Evolutionary conservation across 306 rosid genomes (phyloP), one percentile per base, ranked within the genome.

Genomic region (Prunus armeniaca): DNA sequence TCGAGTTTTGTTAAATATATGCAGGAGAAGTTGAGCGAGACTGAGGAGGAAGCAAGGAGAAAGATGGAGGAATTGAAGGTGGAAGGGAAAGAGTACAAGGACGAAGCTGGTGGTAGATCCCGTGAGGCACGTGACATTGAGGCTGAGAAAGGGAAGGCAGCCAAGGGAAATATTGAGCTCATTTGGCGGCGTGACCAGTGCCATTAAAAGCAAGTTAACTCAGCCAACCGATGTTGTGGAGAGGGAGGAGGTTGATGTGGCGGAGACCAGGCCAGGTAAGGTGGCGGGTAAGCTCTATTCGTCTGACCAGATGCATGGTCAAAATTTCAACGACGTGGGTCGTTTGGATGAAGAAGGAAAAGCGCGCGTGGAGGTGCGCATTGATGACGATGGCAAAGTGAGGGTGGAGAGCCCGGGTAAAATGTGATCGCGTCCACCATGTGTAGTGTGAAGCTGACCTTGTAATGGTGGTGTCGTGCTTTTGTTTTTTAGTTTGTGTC

Each of bases 1-100:
- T 1, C 28, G 27, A 2, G 11, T 25, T 41, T 1, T 49, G 14
- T 50, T n/a, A 1, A 57, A 15, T 30, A 9, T 45, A 46, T 83
- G 76, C 86, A 91, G 96, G 96, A 88, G 6, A 87, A 64, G n/a
- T 2, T 90, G 83, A 77, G 83, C 6, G 86, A n/a, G n/a, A n/a
- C n/a, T n/a, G n/a, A n/a, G n/a, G n/a, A n/a, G n/a, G n/a, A n/a
- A n/a, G n/a, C n/a, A n/a, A n/a, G n/a, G n/a, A n/a, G n/a, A n/a
- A n/a, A n/a, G n/a, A n/a, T n/a, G n/a, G n/a, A n/a, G n/a, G n/a
- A n/a, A n/a, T n/a, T n/a, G n/a, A n/a, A n/a, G n/a, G n/a, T n/a
- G n/a, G n/a, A n/a, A n/a, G n/a, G n/a, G n/a, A n/a, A n/a, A n/a
- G n/a, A n/a, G n/a, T n/a, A n/a, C n/a, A n/a, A n/a, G n/a, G n/a